Conservation (phyloP, 2,329 filamentous ascomycete genomes). For the Alternaria viburni region DNA sequence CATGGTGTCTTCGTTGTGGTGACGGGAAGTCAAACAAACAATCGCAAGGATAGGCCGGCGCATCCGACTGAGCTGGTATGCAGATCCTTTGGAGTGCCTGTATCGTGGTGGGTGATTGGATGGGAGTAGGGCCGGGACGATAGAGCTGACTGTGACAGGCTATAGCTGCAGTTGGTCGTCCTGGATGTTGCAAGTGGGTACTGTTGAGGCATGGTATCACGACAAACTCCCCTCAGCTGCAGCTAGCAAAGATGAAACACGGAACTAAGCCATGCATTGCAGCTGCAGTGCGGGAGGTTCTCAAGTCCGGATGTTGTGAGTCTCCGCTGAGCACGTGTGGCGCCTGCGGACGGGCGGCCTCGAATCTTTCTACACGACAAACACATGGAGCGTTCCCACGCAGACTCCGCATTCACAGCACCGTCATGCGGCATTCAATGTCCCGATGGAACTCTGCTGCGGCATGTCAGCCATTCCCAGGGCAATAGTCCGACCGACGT, state of each 20-base stretch:
- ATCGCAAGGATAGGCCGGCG: background rate
- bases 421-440: background rate
- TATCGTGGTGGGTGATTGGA: constrained; percentile 1
- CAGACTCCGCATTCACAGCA: background rate
- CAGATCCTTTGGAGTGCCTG: background rate
- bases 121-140: background rate
- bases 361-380: background rate
- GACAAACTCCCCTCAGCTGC: background rate
- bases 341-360: background rate
- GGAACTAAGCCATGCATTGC: background rate
- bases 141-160: constrained; percentile 2
- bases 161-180: constrained; percentile 4
- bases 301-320: background rate
- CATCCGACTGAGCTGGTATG: background rate
- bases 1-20: background rate
- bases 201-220: constrained; percentile 1
- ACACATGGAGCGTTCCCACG: background rate
- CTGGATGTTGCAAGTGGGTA: constrained; percentile 1
- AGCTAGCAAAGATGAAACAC: constrained; percentile 1
- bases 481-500: background rate
- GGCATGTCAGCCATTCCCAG: background rate
- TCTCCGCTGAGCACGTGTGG: background rate
- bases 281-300: background rate
- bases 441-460: background rate
- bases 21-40: background rate